Conservation (phyloP, 1,139 yeast genomes). For the Entelexis sorbosivorans region DNA sequence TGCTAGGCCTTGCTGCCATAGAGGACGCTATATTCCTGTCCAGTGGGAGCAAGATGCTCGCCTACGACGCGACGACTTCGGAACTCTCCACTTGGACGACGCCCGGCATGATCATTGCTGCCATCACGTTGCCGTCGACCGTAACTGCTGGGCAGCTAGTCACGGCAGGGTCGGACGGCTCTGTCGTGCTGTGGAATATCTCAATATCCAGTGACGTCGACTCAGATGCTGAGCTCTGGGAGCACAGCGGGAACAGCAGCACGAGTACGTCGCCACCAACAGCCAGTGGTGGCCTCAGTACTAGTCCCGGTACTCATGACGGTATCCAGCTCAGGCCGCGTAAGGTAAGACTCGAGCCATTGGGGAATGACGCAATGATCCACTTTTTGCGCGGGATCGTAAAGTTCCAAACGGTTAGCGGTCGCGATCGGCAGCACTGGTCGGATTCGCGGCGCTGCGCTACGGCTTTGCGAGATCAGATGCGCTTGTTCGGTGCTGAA, state of each 20-base stretch:
- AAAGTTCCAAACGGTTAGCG: slow-evolving; percentile 66
- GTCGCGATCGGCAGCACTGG: slow-evolving; percentile 50
- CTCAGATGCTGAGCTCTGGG: not conserved
- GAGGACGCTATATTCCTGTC: slow-evolving; percentile 18
- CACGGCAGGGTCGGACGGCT: slow-evolving; percentile 53
- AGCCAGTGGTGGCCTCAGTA: not conserved
- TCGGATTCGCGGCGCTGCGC: slow-evolving; percentile 87
- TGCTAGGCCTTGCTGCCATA: slow-evolving; percentile 22
- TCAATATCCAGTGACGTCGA: slow-evolving; percentile 1
- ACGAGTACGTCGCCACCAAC: not conserved
- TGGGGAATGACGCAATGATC: slow-evolving; percentile 52
- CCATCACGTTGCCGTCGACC: slow-evolving; percentile 14
- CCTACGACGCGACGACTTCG: slow-evolving; percentile 21
- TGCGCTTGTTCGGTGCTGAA: slow-evolving; percentile 63
- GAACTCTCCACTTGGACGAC: slow-evolving; percentile 27
- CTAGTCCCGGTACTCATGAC: not conserved
- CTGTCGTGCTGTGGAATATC: slow-evolving; percentile 50
- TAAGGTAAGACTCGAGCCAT: slow-evolving; percentile 16
- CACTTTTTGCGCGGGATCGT: slow-evolving; percentile 52
- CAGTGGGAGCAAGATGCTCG: slow-evolving; percentile 12
- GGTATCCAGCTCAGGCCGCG: slow-evolving; percentile 5
- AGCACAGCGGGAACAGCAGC: not conserved
- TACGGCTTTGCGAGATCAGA: slow-evolving; percentile 51
- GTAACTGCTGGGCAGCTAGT: slow-evolving; percentile 32
- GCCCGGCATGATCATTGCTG: slow-evolving; percentile 28